Evolutionary conservation across 1,284 basidiomycete genomes (phyloP).

Genomic region (Austroboletus rostrupii): DNA sequence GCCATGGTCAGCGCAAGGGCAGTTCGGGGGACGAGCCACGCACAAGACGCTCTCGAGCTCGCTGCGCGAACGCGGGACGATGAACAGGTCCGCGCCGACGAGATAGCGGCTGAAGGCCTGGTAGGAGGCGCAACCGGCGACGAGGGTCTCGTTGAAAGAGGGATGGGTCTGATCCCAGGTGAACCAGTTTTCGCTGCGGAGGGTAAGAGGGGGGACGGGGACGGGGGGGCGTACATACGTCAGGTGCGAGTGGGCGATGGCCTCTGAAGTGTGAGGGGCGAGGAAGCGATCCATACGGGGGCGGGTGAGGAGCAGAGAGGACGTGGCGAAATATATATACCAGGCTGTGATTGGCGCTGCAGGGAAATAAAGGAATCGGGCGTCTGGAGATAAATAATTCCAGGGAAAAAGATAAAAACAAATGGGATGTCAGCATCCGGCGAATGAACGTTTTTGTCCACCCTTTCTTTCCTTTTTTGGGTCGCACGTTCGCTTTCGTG

Average conservation of each 20-base stretch:
- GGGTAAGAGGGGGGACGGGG: conserved; percentile 5
- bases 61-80: conserved; percentile 56
- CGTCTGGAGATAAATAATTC: conserved; percentile 6
- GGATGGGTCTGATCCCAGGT: conserved; percentile 65
- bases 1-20: conserved; percentile 9
- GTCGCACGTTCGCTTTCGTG: conserved; percentile 19
- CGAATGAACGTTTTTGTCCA: conserved; percentile 14
- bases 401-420: background rate
- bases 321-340: conserved; percentile 5
- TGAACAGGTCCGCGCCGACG: conserved; percentile 61
- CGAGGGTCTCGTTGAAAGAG: conserved; percentile 66
- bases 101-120: conserved; percentile 59
- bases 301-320: background rate
- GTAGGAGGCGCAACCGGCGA: conserved; percentile 66
- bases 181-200: conserved; percentile 52
- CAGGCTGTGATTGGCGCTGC: conserved; percentile 14
- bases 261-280: conserved; percentile 68
- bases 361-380: background rate
- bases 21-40: background rate
- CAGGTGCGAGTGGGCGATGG: conserved; percentile 62
- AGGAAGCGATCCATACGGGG: conserved; percentile 62
- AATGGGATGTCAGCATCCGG: background rate
- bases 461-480: conserved; percentile 9
- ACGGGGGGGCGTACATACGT: conserved; percentile 43
- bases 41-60: conserved; percentile 73